Evolutionary conservation across 352 stramenopile species (phyloP).

Genomic region (Phytophthora macrochlamydospora): DNA sequence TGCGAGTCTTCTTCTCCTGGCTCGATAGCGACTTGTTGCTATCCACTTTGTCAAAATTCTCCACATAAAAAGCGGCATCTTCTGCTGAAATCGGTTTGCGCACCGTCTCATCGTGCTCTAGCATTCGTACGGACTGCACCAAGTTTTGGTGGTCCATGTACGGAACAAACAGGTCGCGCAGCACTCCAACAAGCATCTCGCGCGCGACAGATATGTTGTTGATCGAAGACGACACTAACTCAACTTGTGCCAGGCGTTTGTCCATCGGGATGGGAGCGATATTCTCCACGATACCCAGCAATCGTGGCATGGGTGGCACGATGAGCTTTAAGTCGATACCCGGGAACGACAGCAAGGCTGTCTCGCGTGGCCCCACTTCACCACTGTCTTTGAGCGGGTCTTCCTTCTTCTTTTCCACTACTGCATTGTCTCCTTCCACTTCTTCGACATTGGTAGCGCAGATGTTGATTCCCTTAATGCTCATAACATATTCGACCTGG

Average conservation of each 20-base stretch:
- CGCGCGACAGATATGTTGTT: slow-evolving; percentile 49
- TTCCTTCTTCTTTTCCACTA: slow-evolving; percentile 24
- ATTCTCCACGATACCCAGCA: slow-evolving; percentile 63
- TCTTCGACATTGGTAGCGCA: slow-evolving; percentile 38
- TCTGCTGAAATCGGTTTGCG: slow-evolving; percentile 44
- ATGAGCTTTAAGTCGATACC: slow-evolving; percentile 52
- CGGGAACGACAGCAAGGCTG: slow-evolving; percentile 43
- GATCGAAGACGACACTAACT: slow-evolving; percentile 42
- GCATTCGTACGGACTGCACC: slow-evolving; percentile 53
- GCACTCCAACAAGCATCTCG: slow-evolving; percentile 49
- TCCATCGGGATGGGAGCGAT: slow-evolving; percentile 55
- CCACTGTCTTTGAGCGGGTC: slow-evolving; percentile 31
- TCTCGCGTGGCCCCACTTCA: slow-evolving; percentile 28
- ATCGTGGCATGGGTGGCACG: slow-evolving; percentile 56
- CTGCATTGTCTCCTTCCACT: slow-evolving; percentile 15
- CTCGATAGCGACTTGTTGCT: slow-evolving; percentile 45
- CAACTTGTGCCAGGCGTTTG: slow-evolving; percentile 44
- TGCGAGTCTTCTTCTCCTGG: slow-evolving; percentile 45
- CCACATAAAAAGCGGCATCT: slow-evolving; percentile 63
- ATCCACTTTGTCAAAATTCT: slow-evolving; percentile 53
- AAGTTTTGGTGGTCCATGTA: slow-evolving; percentile 59
- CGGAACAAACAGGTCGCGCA: slow-evolving; percentile 62
- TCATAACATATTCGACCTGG: slow-evolving; percentile 51
- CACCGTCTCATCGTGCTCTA: slow-evolving; percentile 49
- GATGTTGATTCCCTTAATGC: slow-evolving; percentile 54